A percentile compares a stretch with the other conserved stretches of the same genome.
Conservation (phyloP, 306 rosid genomes). For the Cucumis cinereus region DNA sequence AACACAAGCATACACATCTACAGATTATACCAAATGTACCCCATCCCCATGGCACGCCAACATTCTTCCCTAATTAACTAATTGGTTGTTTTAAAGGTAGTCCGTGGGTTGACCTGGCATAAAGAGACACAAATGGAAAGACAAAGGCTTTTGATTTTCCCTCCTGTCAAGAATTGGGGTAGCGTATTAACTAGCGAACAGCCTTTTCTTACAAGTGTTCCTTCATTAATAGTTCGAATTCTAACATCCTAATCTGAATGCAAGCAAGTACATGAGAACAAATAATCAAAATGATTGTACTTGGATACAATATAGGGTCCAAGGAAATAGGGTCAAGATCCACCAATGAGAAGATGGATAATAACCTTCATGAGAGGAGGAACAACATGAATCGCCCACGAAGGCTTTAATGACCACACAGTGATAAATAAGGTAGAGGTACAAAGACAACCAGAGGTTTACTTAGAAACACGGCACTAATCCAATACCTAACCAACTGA, state of each 20-base stretch:
- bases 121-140: neutral
- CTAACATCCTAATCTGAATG: neutral
- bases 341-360: neutral
- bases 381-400: neutral
- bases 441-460: neutral
- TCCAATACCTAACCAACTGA: neutral
- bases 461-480: neutral
- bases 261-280: neutral
- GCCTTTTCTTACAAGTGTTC: neutral
- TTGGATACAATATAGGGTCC: neutral
- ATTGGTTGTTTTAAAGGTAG: neutral
- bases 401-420: neutral
- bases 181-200: neutral
- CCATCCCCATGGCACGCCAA: neutral
- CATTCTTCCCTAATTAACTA: neutral
- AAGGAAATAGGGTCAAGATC: neutral
- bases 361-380: neutral
- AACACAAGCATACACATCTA: neutral
- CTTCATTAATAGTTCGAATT: neutral
- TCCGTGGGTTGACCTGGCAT: neutral
- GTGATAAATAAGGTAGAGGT: neutral
- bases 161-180: neutral
- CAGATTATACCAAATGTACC: neutral
- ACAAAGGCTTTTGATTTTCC: neutral
- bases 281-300: neutral